Percentiles rank a stretch among this genome's conserved stretches.
phyloP scores from a whole-genome alignment of 768 basidiomycete species.

The Asterophora parasitica region DNA sequence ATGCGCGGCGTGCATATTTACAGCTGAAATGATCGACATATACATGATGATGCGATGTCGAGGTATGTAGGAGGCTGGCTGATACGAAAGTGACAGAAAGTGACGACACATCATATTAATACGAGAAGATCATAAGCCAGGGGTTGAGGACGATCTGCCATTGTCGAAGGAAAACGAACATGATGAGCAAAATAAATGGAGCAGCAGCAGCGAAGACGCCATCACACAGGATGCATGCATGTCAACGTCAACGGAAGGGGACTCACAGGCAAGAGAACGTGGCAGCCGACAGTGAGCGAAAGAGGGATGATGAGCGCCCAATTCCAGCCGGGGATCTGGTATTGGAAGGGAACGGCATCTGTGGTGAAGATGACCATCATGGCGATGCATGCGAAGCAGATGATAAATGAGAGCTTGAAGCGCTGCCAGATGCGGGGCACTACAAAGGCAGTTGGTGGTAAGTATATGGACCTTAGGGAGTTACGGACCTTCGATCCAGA shows the following conservation, averaged over 20 bases:
- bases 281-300: constrained; percentile 60
- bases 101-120: constrained; percentile 22
- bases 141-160: constrained; percentile 73
- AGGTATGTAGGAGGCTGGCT: no score
- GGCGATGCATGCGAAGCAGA: constrained; percentile 54
- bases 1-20: no score
- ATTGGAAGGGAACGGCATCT: constrained; percentile 53
- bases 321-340: constrained; percentile 58
- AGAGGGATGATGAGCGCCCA: constrained; percentile 77
- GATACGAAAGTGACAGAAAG: no score
- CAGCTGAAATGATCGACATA: no score
- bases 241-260: neutral
- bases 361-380: constrained; percentile 61
- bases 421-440: constrained; percentile 78
- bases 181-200: neutral
- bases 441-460: constrained; percentile 11
- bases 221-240: no score
- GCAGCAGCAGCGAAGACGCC: neutral
- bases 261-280: constrained; percentile 68
- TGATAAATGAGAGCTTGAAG: constrained; percentile 69
- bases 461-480: neutral
- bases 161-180: neutral
- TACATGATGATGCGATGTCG: no score
- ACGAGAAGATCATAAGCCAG: constrained; percentile 81
- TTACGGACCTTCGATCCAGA: constrained; percentile 67